A percentile compares a stretch with the other conserved stretches of the same genome.
phyloP scores from a whole-genome alignment of 2,329 filamentous ascomycete genomes.

The Paracorniculantispora psalliotae region DNA sequence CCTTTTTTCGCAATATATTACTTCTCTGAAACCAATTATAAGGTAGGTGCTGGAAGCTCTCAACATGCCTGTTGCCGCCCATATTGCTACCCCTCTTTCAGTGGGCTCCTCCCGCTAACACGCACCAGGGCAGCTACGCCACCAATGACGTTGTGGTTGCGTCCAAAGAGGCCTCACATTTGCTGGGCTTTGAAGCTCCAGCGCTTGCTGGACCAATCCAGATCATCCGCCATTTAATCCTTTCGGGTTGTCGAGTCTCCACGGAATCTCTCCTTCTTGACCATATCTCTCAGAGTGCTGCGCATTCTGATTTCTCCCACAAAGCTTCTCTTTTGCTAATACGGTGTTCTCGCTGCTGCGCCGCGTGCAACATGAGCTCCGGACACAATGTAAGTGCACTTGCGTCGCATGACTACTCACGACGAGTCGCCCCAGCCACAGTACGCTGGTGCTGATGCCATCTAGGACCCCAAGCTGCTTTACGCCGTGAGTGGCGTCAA shows the following conservation, averaged over 20 bases:
- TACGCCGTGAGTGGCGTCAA: slow-evolving; percentile 78
- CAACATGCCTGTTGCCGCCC: too few species aligned
- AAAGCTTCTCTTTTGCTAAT: neutral
- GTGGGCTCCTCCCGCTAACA: neutral
- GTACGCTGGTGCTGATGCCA: neutral
- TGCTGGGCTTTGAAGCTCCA: neutral
- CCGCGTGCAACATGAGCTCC: slow-evolving; percentile 33
- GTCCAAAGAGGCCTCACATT: slow-evolving; percentile 2
- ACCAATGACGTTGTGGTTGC: neutral
- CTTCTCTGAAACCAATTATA: too few species aligned
- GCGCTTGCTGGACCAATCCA: slow-evolving; percentile 10
- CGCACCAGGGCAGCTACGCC: neutral
- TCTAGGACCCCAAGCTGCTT: slow-evolving; percentile 58
- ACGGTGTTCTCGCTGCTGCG: neutral
- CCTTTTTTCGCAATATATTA: too few species aligned
- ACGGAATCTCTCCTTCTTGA: neutral
- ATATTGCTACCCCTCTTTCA: slow-evolving; percentile 7
- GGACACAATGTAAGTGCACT: slow-evolving; percentile 37
- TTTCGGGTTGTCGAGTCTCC: neutral
- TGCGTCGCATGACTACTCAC: neutral
- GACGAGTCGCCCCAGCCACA: neutral
- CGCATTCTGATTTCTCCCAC: neutral
- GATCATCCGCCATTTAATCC: neutral
- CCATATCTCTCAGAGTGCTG: neutral
- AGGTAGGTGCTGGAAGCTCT: too few species aligned